phyloP scores from a whole-genome alignment of 257 asterid genomes.

The Pogostemon cablin region DNA sequence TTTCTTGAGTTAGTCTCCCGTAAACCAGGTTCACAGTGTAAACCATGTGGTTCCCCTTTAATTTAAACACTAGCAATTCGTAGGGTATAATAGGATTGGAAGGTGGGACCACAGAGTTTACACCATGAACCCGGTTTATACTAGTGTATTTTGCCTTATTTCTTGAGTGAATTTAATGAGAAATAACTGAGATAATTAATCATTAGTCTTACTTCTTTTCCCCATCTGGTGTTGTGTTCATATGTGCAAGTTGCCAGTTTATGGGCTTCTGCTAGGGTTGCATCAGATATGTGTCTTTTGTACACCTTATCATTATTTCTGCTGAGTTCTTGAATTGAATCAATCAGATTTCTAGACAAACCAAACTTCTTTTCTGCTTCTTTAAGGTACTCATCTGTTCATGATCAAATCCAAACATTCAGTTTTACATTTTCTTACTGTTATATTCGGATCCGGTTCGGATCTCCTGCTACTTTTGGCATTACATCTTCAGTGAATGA shows the following conservation, averaged over 20 bases:
- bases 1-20: background rate
- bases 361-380: conserved; percentile 60
- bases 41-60: too few species aligned
- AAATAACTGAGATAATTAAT: background rate
- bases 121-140: too few species aligned
- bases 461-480: too few species aligned
- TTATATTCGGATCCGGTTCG: too few species aligned
- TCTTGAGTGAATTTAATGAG: background rate
- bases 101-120: too few species aligned
- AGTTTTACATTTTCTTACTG: too few species aligned
- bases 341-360: conserved; percentile 45
- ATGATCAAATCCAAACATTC: conserved; percentile 45
- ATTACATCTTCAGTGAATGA: too few species aligned
- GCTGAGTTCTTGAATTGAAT: conserved; percentile 47
- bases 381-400: conserved; percentile 50
- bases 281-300: conserved; percentile 35
- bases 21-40: too few species aligned
- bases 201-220: conserved; percentile 53
- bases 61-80: too few species aligned
- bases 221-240: conserved; percentile 77
- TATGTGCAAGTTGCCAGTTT: conserved; percentile 66
- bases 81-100: too few species aligned
- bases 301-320: conserved; percentile 19
- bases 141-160: background rate
- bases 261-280: conserved; percentile 56